Evolutionary conservation across 768 basidiomycete species (phyloP).

Genomic region (Hygrophorus russula): DNA sequence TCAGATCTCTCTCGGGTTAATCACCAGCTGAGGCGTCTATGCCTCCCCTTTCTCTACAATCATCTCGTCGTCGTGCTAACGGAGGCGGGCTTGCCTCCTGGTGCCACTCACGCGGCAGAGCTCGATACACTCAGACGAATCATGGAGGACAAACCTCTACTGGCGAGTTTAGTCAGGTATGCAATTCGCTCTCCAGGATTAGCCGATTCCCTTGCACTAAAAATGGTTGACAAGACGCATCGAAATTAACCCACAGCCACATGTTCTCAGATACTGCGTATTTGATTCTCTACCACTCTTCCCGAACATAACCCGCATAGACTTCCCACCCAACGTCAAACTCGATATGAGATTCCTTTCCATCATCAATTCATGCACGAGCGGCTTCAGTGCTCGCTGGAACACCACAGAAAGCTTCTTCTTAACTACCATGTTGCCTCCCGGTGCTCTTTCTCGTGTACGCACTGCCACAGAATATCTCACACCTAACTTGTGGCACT

Average conservation of each 20-base stretch:
- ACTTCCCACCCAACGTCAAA: not conserved
- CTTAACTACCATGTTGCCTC: not conserved
- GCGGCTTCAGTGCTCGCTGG: not conserved
- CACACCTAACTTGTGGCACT: not conserved
- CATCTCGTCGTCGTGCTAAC: not conserved
- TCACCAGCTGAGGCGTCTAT: not conserved
- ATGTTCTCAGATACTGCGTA: too few species aligned
- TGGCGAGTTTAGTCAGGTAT: not conserved
- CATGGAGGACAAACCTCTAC: not conserved
- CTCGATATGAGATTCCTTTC: not conserved
- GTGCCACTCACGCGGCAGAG: not conserved
- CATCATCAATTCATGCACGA: not conserved
- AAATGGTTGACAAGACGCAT: too few species aligned
- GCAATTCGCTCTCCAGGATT: not conserved
- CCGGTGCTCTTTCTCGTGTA: not conserved
- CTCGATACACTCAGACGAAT: not conserved
- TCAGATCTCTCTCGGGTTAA: not conserved
- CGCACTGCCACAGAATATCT: not conserved
- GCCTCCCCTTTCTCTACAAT: not conserved
- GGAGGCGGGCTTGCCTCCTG: not conserved
- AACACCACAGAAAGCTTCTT: not conserved
- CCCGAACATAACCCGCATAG: not conserved
- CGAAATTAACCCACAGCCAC: too few species aligned
- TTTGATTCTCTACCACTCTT: not conserved
- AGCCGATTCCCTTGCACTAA: too few species aligned